Evolutionary conservation across 345 rosid genomes (phyloP), one percentile per base, ranked within the genome.

Genomic region (Gossypium sturtianum): DNA sequence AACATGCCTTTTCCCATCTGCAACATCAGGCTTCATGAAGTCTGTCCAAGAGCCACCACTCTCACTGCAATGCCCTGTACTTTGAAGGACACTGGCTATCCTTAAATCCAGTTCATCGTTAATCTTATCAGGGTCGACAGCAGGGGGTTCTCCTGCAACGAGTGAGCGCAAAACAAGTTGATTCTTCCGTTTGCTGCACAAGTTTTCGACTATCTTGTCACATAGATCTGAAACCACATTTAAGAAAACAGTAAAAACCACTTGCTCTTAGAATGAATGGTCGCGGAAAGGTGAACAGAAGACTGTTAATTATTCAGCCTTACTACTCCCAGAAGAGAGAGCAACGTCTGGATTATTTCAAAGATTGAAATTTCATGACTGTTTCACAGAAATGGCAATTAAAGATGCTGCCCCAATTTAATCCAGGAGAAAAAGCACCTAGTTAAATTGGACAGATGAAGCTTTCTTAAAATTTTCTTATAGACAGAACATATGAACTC

Each of bases 11-110:
- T 87, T 87, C 79, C 82, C 77, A 71, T 88, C 91, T 13, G 88
- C 48, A 16, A 75, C 76, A 52, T 80, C 87, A 79, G 82, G 81
- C 85, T 89, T 91, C 65, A 78, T 29, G 49, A 81, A 74, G 83
- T 91, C 96, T 43, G 89, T 82, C 97, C 96, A 90, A 72, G 88
- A 91, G 75, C 96, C 98, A 75, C 97, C 97, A 1, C 41, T 34
- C 75, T 93, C 99, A 76, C 87, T 87, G 80, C 84, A 81, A 81
- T 95, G 99, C 71, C 99, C 97, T 59, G 99, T 95, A 80, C 98
- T 95, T 74, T 91, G 93, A 66, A 95, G 85, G 79, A 95, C 99
- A 74, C 97, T 93, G 69, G 98, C 98, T 73, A 95, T 77, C 85
- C 99, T 89, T 80, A 83, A 73, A 78, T 93, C 97, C 79, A 95